phyloP scores from a whole-genome alignment of 345 rosid genomes.

The Litchi chinensis region DNA sequence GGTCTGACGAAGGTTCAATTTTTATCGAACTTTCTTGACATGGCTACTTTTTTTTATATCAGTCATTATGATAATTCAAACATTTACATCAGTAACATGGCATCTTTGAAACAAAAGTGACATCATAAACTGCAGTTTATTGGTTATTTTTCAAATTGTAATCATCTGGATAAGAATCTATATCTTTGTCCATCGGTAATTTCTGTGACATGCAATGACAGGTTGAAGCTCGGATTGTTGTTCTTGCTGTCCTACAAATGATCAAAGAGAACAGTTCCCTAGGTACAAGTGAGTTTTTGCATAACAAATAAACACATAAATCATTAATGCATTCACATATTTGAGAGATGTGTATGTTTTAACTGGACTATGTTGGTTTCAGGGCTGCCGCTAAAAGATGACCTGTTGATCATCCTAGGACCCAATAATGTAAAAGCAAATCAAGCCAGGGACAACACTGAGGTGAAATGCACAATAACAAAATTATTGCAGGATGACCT shows the following conservation, averaged over 20 bases:
- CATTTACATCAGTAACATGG: background rate
- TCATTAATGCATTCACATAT: background rate
- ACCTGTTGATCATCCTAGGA: constrained; percentile 72
- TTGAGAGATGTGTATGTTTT: background rate
- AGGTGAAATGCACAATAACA: constrained; percentile 55
- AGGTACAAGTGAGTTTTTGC: constrained; percentile 41
- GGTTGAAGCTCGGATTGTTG: constrained; percentile 93
- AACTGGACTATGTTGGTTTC: constrained; percentile 30
- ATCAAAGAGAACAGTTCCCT: constrained; percentile 72
- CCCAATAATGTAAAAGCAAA: constrained; percentile 30
- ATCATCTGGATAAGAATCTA: background rate
- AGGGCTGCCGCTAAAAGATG: constrained; percentile 72
- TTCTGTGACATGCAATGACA: constrained; percentile 38
- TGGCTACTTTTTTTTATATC: background rate
- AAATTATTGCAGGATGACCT: constrained; percentile 64
- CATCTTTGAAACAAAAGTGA: background rate
- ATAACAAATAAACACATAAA: constrained; percentile 8
- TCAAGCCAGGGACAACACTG: constrained; percentile 31
- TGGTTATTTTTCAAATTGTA: constrained; percentile 19
- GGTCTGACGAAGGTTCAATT: constrained; percentile 70
- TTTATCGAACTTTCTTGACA: background rate
- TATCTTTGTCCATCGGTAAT: constrained; percentile 4
- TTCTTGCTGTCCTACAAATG: constrained; percentile 86
- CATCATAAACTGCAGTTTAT: constrained; percentile 5
- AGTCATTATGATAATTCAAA: background rate